Base-by-base conservation (phyloP, 2,329 filamentous ascomycete genomes). In the Bipolaris sorokiniana region DNA sequence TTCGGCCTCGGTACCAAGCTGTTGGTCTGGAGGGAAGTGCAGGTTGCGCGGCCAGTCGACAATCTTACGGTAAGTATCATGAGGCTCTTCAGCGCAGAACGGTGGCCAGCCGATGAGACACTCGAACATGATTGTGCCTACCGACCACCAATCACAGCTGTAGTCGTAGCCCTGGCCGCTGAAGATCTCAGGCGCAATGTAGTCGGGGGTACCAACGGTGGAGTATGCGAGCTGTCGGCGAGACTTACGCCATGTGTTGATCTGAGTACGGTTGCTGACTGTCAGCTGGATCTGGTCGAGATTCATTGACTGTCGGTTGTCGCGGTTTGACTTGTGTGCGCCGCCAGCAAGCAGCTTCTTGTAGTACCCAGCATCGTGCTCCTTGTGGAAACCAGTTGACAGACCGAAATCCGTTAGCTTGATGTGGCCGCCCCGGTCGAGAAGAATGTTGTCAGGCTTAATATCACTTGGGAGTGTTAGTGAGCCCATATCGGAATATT, bases 121-220 rank as follows among this genome's bases (percentile, higher is more conserved):
- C 79, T 99, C 95, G 71, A 98, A 99, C 95, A 99, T 98, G 80
- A 99, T 99, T 42, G 95, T 97, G 51, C 95, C 95, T 48, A 99
- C 85, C 20, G 91, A 96, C 95, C 95, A 99, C 95, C 95, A 99
- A 82, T 99, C 95, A 76, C 95, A 99, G 75, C 96, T 90, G 72
- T 94, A 97, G 56, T 92, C 91, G 81, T 99, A 99, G 47, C 95
- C 95, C 71, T 96, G 91, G 16, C 94, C 93, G 45, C 91, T 96
- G 78, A 99, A 98, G 69, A 99, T 98, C 76, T 99, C 95, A 2
- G 95, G 95, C 1, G 95, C 95, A 74, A 99, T 99, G 77, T 99
- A 99, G 78, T 99, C 95, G 9, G 95, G 95, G 1, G 95, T 99
- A 63, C 95, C 95, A 63, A 99, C 95, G 3, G 95, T 98, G 1